A percentile compares a stretch with the other conserved stretches of the same genome.
These are phyloP conservation scores for Fusarium dimerum DNA, from an alignment of 2,329 filamentous ascomycete species.

Conservation along the genomic window DNA sequence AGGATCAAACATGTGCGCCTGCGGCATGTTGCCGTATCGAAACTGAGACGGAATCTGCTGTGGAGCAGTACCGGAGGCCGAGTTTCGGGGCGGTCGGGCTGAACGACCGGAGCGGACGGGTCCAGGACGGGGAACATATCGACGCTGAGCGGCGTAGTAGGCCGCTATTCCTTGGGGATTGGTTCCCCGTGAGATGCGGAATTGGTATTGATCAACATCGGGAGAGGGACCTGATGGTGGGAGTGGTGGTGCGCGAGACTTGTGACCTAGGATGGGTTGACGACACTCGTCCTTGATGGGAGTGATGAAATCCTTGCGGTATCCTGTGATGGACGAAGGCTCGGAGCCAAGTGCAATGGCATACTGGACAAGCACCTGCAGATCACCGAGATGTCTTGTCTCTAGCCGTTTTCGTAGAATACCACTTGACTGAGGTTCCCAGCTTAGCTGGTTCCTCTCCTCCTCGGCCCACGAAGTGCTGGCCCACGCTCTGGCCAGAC, in stretches of 20 bases:
- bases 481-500: constrained; percentile 40
- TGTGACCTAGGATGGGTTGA: constrained; percentile 38
- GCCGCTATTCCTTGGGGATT: constrained; percentile 38
- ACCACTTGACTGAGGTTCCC: constrained; percentile 44
- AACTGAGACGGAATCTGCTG: constrained; percentile 25
- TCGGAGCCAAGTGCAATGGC: constrained; percentile 41
- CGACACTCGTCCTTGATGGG: constrained; percentile 39
- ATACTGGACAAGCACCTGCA: constrained; percentile 41
- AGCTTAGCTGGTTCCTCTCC: constrained; percentile 37
- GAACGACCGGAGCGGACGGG: constrained; percentile 34
- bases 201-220: constrained; percentile 36
- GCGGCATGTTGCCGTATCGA: constrained; percentile 22
- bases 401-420: constrained; percentile 47
- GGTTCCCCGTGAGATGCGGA: constrained; percentile 38
- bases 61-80: constrained; percentile 17
- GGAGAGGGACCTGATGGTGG: constrained; percentile 27
- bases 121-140: constrained; percentile 30
- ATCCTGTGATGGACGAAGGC: constrained; percentile 27
- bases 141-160: constrained; percentile 39
- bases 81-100: constrained; percentile 29
- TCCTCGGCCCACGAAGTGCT: constrained; percentile 37
- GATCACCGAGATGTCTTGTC: constrained; percentile 44
- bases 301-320: constrained; percentile 36
- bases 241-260: constrained; percentile 24
- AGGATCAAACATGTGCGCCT: constrained; percentile 29